These are phyloP conservation scores for Ustilago xerochloae DNA, from an alignment of 1,284 basidiomycete genomes.

Conservation along the genomic window DNA sequence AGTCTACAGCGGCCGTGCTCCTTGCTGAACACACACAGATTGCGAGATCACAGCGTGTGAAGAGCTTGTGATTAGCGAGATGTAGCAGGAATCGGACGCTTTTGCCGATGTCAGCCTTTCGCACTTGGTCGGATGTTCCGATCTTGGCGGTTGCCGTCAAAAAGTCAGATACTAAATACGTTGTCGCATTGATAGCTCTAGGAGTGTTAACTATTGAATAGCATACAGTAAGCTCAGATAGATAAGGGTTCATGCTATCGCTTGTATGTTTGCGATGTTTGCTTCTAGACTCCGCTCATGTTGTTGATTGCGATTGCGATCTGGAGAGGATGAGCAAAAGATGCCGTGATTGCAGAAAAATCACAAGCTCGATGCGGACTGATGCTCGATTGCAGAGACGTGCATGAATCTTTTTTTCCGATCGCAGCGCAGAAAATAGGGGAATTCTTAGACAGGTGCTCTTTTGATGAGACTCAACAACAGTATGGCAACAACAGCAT, in stretches of 20 bases:
- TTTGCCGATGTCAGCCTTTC: background rate
- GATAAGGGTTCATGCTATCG: background rate
- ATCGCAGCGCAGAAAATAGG: slow-evolving; percentile 4
- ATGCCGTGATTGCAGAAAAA: background rate
- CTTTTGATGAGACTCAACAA: too few relatives aligned
- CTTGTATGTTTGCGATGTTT: background rate
- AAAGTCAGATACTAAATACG: background rate
- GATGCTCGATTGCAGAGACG: slow-evolving; percentile 21
- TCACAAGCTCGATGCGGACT: slow-evolving; percentile 4
- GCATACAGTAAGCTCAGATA: background rate
- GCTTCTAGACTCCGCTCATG: slow-evolving; percentile 5
- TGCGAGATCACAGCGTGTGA: background rate
- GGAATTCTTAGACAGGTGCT: background rate
- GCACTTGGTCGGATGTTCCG: background rate
- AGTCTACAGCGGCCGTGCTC: too few relatives aligned
- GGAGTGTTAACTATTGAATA: background rate
- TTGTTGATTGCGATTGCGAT: background rate
- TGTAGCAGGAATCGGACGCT: background rate
- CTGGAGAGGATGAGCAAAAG: background rate
- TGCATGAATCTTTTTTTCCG: slow-evolving; percentile 19
- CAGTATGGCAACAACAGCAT: background rate
- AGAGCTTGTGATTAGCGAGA: background rate
- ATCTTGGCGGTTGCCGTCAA: background rate
- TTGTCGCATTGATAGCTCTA: background rate
- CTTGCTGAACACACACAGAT: too few relatives aligned